phyloP scores from a whole-genome alignment of 2,329 filamentous ascomycete species.

The Leptographium procerum region DNA sequence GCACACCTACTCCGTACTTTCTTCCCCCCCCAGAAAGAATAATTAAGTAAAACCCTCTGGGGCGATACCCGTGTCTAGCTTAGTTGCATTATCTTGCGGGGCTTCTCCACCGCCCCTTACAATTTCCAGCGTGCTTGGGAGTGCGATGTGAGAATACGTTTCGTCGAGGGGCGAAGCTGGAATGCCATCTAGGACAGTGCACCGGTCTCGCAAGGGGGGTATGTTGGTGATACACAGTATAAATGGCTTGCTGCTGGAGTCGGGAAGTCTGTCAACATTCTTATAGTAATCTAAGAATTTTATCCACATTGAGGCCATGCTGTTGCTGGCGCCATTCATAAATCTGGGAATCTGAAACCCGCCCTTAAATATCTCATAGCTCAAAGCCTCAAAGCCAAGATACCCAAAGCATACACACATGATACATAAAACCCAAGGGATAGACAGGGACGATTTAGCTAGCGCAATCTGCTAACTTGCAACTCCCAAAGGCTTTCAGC shows the following conservation, averaged over 20 bases:
- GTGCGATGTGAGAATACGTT: background rate
- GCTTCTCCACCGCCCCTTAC: constrained; percentile 6
- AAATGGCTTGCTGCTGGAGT: background rate
- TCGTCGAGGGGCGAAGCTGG: background rate
- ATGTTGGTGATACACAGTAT: background rate
- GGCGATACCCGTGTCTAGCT: background rate
- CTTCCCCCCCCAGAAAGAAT: background rate
- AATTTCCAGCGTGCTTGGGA: constrained; percentile 8
- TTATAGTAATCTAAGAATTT: background rate
- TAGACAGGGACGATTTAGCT: background rate
- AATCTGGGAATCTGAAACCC: background rate
- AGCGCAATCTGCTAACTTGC: background rate
- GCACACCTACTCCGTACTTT: background rate
- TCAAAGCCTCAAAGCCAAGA: background rate
- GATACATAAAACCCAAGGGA: background rate
- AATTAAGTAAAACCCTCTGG: constrained; percentile 1
- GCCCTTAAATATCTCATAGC: background rate
- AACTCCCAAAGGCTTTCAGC: background rate
- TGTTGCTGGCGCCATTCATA: background rate
- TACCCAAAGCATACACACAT: no score
- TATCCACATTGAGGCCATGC: background rate
- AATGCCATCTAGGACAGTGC: background rate
- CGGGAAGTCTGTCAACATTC: background rate
- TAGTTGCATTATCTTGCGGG: constrained; percentile 6
- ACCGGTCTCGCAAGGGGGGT: background rate